Evolutionary conservation across 2,329 filamentous ascomycete genomes (phyloP), one percentile per base, ranked within the genome.

Genomic region (Epichloe amarillans): DNA sequence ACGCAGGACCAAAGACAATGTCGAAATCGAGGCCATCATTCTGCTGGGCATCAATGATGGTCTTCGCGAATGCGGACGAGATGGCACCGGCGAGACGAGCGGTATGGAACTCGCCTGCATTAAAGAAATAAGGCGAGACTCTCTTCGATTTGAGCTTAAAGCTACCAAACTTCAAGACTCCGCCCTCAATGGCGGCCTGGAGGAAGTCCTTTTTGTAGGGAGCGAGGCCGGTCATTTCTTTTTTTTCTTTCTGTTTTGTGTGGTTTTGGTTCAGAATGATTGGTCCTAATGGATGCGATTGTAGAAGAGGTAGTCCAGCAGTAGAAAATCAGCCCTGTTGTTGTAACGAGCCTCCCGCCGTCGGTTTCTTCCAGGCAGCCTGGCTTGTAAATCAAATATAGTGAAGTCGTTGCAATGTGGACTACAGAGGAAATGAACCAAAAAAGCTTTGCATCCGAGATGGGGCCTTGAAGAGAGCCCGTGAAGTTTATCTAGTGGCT

Each of bases 71-170:
- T 53, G 91, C 89, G 40, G 81, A 77, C 49, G 85, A 80, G 58
- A 95, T 86, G 51, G 88, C 81, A 55, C 78, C 79, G 56, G 94
- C 80, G 33, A 95, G 79, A 55, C 83, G 77, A 21, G 84, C 85
- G 49, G 83, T 83, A 75, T 93, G 88, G 70, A 97, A 94, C 61
- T 87, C 81, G 53, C 90, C 89, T 45, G 90, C 89, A 69, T 95
- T 96, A 82, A 97, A 95, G 76, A 97, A 97, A 77, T 97, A 97
- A 41, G 93, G 93, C 12, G 89, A 95, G 61, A 75, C 76, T 62
- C 91, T 87, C 69, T 88, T 87, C 50, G 90, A 96, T 73, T 98
- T 98, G 64, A 98, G 81, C 60, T 84, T 86, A 72, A 88, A 93
- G 64, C 77, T 82, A 67, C 88, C 88, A 66, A 93, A 93, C 62